Base-by-base conservation (phyloP, 768 basidiomycete species). In the Baorangia bicolor region DNA sequence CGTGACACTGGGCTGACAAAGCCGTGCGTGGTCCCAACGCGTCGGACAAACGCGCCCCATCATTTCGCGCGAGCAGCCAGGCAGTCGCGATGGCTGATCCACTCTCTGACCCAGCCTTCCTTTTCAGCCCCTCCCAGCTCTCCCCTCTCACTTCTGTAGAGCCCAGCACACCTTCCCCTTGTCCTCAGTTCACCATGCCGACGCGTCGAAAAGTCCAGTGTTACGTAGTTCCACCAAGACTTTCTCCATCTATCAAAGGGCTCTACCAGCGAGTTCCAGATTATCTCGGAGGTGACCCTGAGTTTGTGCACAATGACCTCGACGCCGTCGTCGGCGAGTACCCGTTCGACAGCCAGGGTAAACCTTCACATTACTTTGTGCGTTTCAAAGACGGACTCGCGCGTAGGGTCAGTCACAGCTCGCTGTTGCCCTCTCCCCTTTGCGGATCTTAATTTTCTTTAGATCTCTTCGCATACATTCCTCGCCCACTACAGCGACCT, bases 281-380 rank as follows among this genome's bases (percentile, higher is more conserved):
- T 37, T 68, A 65, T 43, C 72, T 74, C 42, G 69, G 78, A 28
- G 70, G 63, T 6, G 69, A 74, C 37, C 53, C 70, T 2, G 69
- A 75, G 38, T 63, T 75, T 44, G 55, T 59, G 33, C 65, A 59
- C 35, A 37, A 65, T 40, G 67, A 69, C 42, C 63, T 76, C 10
- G 74, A 77, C 35, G 76, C 81, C 57, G 74, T 90, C 27, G 78
- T 89, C 55, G 87, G 87, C 8, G 84, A 88, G 65, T 78, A 79
- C 56, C 68, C 62, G 4, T 38, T 62, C 21, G 56, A 55, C 20
- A 49, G 41, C 12, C 70, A 77, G 5, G 70, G 64, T 8, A 63
- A 60, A 21, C 64, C 68, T n/a, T 64, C 74, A 18, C 87, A 77
- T 63, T 89, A 84, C 66, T 91, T 80, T 69, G 88, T 83, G 40